Base-by-base conservation (phyloP, 371 early-diverging fungal genomes). In the Rhizomucor miehei region DNA sequence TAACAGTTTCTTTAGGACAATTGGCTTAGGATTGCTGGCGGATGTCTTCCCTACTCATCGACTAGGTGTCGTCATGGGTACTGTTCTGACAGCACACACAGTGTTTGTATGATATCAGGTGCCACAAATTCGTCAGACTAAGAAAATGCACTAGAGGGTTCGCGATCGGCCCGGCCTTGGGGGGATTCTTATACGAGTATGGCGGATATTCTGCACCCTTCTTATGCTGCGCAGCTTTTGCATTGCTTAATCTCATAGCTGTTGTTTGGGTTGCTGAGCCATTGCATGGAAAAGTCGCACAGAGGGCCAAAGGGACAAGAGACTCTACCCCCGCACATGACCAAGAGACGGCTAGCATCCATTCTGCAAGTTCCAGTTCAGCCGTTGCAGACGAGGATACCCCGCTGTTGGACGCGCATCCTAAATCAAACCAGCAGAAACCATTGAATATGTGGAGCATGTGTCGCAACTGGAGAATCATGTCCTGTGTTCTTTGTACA, bases 21-120 rank as follows among this genome's bases (percentile, higher is more conserved):
- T 91, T 47, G 88, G 90, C 13, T 65, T 89, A 41, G 87, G 86
- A 5, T 77, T 89, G 76, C 58, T 93, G 11, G 92, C 91, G 9
- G 94, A 94, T 62, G 85, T 86, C 0, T 88, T 87, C 52, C 81
- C 90, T 3, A 79, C 84, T 23, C 75, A 84, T 34, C 63, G 58
- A 16, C 63, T 92, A 5, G 94, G 92, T 20, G 67, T 77, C 13
- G 89, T 86, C 6, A 90, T 94, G 85, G 88, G 91, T 10, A 79
- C 86, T 1, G 85, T 88, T 0, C 65, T 91, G 51, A 79, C 82
- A 2, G 87, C 87, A 1, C 85, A 89, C 44, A 81, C 89, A 2
- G 62, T 91, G 56, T 56, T 49, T 36, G 56, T n/a, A n/a, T n/a
- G n/a, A 48, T 43, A 3, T 13, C 13, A 24, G 14, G 10, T 29